phyloP scores from a whole-genome alignment of 1,139 yeast species.

The Yamadazyma epiphylla region DNA sequence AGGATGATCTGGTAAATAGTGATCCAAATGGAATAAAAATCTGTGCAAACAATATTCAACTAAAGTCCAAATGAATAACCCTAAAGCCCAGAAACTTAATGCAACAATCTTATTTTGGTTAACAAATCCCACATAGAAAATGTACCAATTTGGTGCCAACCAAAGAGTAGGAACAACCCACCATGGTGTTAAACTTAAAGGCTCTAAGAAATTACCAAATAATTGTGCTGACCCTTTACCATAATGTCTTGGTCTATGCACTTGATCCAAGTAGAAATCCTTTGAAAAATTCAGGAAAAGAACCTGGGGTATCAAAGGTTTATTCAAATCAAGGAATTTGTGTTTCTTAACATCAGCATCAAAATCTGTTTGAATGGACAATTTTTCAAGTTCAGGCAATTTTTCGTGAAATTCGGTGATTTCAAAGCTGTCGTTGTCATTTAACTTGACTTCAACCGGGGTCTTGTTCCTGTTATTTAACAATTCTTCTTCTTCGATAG shows the following conservation, averaged over 20 bases:
- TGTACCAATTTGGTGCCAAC: slow-evolving; percentile 72
- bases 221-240: slow-evolving; percentile 82
- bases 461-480: slow-evolving; percentile 38
- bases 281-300: slow-evolving; percentile 69
- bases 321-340: slow-evolving; percentile 79
- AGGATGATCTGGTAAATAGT: slow-evolving; percentile 77
- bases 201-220: slow-evolving; percentile 48
- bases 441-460: slow-evolving; percentile 40
- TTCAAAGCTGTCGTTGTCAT: slow-evolving; percentile 15
- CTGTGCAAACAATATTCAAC: slow-evolving; percentile 87
- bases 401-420: slow-evolving; percentile 52
- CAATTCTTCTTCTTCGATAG: slow-evolving; percentile 40
- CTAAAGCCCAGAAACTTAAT: slow-evolving; percentile 48
- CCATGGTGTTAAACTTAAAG: slow-evolving; percentile 48
- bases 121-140: slow-evolving; percentile 38
- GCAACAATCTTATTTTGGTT: slow-evolving; percentile 34
- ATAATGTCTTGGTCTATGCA: slow-evolving; percentile 91
- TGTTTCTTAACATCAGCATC: slow-evolving; percentile 67
- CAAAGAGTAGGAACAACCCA: slow-evolving; percentile 82
- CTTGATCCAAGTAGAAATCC: slow-evolving; percentile 91
- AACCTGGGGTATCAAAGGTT: slow-evolving; percentile 80
- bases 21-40: slow-evolving; percentile 88
- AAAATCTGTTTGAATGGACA: slow-evolving; percentile 77
- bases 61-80: slow-evolving; percentile 87
- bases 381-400: slow-evolving; percentile 66